These are phyloP conservation scores for Colletotrichum tanaceti DNA, from an alignment of 2,329 filamentous ascomycete genomes.

Conservation along the genomic window DNA sequence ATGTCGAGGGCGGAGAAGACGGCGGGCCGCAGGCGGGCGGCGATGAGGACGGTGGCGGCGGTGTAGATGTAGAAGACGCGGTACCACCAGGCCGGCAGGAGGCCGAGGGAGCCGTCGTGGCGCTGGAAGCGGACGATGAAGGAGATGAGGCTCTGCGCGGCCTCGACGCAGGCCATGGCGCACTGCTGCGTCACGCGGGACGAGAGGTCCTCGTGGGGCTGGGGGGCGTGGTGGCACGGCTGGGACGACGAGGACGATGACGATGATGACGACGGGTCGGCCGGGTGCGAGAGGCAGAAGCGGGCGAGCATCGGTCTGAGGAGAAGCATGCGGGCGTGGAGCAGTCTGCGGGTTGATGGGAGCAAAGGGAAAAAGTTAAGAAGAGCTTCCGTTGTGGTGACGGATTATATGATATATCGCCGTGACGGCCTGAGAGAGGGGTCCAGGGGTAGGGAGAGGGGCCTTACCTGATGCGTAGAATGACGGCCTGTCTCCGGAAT, in stretches of 20 bases:
- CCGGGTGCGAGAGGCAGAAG: constrained; percentile 48
- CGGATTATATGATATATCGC: too few relatives aligned
- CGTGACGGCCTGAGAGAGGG: too few relatives aligned
- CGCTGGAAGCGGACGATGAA: constrained; percentile 48
- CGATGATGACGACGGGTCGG: constrained; percentile 23
- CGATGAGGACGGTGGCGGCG: constrained; percentile 51
- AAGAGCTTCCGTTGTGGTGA: too few relatives aligned
- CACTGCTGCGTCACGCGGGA: constrained; percentile 49
- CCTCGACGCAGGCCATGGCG: constrained; percentile 50
- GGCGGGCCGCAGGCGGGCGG: constrained; percentile 50
- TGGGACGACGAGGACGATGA: too few relatives aligned
- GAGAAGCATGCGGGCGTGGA: constrained; percentile 51
- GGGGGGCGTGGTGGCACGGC: constrained; percentile 6
- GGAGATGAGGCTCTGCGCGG: constrained; percentile 49
- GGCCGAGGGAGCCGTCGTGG: constrained; percentile 48
- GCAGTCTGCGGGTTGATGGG: constrained; percentile 43
- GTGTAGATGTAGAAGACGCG: constrained; percentile 53
- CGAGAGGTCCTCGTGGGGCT: constrained; percentile 45
- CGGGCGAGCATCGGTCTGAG: constrained; percentile 49
- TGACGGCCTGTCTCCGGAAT: constrained; percentile 48
- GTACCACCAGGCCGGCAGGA: constrained; percentile 56
- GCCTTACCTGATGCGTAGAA: constrained; percentile 51
- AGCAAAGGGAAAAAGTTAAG: neutral
- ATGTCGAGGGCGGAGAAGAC: constrained; percentile 46
- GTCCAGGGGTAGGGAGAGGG: too few relatives aligned